Evolutionary conservation across 2,329 filamentous ascomycete genomes (phyloP).

Genomic region (Aspergillus pseudonomiae): DNA sequence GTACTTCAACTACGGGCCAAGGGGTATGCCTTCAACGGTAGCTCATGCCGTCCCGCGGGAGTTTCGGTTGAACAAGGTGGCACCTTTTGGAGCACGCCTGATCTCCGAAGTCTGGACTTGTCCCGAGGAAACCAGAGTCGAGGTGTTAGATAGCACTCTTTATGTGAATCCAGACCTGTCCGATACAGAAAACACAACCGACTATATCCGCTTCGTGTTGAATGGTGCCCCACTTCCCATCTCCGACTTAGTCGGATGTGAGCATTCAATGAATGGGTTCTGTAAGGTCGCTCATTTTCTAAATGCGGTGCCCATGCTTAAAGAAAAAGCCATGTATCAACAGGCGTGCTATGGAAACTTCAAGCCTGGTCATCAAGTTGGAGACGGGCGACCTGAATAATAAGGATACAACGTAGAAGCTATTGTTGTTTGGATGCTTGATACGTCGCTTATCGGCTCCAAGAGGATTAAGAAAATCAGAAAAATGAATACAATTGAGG

Average conservation of each 20-base stretch:
- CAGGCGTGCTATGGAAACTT: constrained; percentile 34
- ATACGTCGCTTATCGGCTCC: not conserved
- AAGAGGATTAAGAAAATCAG: not conserved
- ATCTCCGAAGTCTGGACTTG: constrained; percentile 61
- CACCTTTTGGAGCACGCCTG: constrained; percentile 59
- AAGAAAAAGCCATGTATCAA: constrained; percentile 32
- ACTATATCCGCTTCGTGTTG: constrained; percentile 36
- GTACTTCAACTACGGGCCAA: constrained; percentile 47
- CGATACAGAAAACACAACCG: constrained; percentile 13
- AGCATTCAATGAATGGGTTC: constrained; percentile 31
- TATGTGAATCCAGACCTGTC: constrained; percentile 33
- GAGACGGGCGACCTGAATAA: constrained; percentile 22
- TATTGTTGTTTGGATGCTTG: not conserved
- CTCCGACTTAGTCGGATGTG: constrained; percentile 30
- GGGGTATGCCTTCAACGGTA: constrained; percentile 29
- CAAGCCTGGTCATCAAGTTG: constrained; percentile 28
- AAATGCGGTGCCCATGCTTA: constrained; percentile 23
- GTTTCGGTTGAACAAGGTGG: constrained; percentile 55
- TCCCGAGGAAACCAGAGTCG: constrained; percentile 23
- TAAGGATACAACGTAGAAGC: not conserved
- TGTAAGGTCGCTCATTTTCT: constrained; percentile 32
- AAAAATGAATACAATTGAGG: not conserved
- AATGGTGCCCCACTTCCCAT: constrained; percentile 34
- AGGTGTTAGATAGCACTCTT: constrained; percentile 43
- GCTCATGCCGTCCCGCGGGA: constrained; percentile 49